These are phyloP conservation scores for Fusarium torreyae DNA, from an alignment of 2,329 filamentous ascomycete species.

Conservation along the genomic window DNA sequence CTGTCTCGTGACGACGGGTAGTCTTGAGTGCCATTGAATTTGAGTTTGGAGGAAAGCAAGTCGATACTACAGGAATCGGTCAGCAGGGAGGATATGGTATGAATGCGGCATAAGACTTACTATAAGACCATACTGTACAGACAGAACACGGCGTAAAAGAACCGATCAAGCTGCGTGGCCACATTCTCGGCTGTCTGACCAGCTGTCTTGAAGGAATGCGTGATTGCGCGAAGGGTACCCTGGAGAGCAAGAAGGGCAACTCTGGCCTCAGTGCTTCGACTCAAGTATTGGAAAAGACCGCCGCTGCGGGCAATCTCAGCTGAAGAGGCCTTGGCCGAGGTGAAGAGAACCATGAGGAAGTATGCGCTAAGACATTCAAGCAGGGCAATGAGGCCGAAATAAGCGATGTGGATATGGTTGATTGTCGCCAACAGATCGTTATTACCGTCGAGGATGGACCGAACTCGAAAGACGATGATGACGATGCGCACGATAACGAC, in stretches of 20 bases:
- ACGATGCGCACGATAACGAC: constrained; percentile 64
- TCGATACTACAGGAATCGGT: constrained; percentile 46
- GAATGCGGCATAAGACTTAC: constrained; percentile 43
- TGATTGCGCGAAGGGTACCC: constrained; percentile 56
- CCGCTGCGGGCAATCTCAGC: constrained; percentile 48
- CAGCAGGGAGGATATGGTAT: rapidly evolving
- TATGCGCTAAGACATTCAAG: constrained; percentile 58
- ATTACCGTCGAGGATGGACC: constrained; percentile 48
- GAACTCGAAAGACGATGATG: constrained; percentile 54
- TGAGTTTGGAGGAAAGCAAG: constrained; percentile 53
- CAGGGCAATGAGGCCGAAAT: constrained; percentile 58
- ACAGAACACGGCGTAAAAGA: constrained; percentile 59
- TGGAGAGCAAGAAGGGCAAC: constrained; percentile 56
- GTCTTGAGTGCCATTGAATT: constrained; percentile 35
- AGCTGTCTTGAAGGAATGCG: constrained; percentile 57
- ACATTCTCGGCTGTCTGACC: constrained; percentile 55
- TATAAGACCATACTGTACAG: constrained; percentile 58
- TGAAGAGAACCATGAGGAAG: constrained; percentile 57
- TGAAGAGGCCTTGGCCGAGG: constrained; percentile 45
- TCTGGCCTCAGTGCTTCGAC: constrained; percentile 56
- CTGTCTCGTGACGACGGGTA: constrained; percentile 32
- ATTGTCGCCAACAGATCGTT: constrained; percentile 50
- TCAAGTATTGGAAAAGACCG: constrained; percentile 57
- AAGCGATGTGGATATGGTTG: constrained; percentile 58
- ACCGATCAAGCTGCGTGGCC: constrained; percentile 57